These are phyloP conservation scores for Cordyceps fumosorosea DNA, from an alignment of 2,329 filamentous ascomycete species.

Conservation along the genomic window DNA sequence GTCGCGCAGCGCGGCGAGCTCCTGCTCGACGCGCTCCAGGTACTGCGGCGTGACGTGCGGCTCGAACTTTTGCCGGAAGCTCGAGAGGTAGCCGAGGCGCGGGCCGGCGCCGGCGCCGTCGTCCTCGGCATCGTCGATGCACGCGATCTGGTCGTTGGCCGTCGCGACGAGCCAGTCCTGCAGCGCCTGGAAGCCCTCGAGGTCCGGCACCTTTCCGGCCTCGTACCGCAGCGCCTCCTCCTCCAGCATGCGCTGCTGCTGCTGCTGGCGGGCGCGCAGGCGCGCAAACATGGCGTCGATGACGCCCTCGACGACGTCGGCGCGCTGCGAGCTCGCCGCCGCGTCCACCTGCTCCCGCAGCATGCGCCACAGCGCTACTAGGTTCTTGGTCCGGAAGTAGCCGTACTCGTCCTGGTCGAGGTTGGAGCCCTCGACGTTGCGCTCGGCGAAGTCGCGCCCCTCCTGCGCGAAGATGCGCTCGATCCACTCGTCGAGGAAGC, in stretches of 20 bases:
- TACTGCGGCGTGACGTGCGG: conserved; percentile 75
- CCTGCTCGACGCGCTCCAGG: conserved; percentile 63
- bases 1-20: conserved; percentile 71
- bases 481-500: conserved; percentile 95
- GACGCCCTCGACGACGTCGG: conserved; percentile 89
- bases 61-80: conserved; percentile 79
- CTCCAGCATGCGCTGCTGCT: conserved; percentile 83
- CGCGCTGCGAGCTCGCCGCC: conserved; percentile 74
- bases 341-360: conserved; percentile 85
- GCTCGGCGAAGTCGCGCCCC: conserved; percentile 70
- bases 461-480: conserved; percentile 84
- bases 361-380: conserved; percentile 97
- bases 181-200: conserved; percentile 67
- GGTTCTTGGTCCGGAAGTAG: conserved; percentile 84
- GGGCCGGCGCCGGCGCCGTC: conserved; percentile 34
- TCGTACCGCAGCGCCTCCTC: conserved; percentile 76
- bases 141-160: conserved; percentile 97
- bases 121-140: conserved; percentile 86
- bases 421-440: conserved; percentile 61
- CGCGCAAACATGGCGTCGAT: conserved; percentile 93
- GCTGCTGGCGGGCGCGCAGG: conserved; percentile 72
- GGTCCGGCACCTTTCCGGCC: conserved; percentile 42
- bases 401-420: conserved; percentile 84
- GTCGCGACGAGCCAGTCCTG: conserved; percentile 96
- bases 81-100: conserved; percentile 73